Evolutionary conservation across 805 yeast genomes (phyloP).

Genomic region (Isabelozyma rhagii): DNA sequence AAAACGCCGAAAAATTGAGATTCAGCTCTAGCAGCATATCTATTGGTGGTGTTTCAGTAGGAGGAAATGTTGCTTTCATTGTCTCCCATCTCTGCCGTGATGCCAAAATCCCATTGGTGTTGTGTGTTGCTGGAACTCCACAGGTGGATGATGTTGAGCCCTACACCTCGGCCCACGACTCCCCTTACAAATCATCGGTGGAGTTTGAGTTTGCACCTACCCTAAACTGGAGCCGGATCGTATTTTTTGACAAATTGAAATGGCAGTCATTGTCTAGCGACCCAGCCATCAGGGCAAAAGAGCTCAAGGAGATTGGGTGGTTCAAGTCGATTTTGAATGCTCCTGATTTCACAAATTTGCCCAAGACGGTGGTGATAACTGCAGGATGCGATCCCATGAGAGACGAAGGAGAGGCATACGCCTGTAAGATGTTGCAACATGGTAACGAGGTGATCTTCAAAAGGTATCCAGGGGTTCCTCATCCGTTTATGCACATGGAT

Average conservation of each 20-base stretch:
- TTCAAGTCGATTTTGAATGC: slow-evolving; percentile 22
- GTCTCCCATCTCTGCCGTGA: slow-evolving; percentile 25
- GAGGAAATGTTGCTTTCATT: slow-evolving; percentile 22
- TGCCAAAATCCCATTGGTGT: slow-evolving; percentile 14
- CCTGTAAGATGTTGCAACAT: slow-evolving; percentile 17
- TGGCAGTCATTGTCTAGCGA: slow-evolving; percentile 20
- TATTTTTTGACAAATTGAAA: slow-evolving; percentile 25
- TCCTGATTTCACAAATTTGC: slow-evolving; percentile 18
- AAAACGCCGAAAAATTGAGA: slow-evolving; percentile 14
- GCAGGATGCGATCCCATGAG: slow-evolving; percentile 32
- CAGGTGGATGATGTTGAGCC: slow-evolving; percentile 26
- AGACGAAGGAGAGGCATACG: slow-evolving; percentile 29
- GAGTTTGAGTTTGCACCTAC: slow-evolving; percentile 31
- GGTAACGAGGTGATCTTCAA: slow-evolving; percentile 23
- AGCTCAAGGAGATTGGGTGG: slow-evolving; percentile 24
- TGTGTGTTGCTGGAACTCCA: slow-evolving; percentile 27
- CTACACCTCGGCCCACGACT: slow-evolving; percentile 16
- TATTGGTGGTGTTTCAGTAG: slow-evolving; percentile 20
- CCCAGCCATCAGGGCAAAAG: slow-evolving; percentile 6
- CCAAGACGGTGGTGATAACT: slow-evolving; percentile 24
- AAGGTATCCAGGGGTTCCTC: slow-evolving; percentile 28
- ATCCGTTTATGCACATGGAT: slow-evolving; percentile 33
- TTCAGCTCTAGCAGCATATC: slow-evolving; percentile 17
- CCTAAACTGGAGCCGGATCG: slow-evolving; percentile 25
- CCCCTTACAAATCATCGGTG: slow-evolving; percentile 18